Conservation (phyloP, 2,329 filamentous ascomycete genomes). For the Tolypocladium endophyticum region DNA sequence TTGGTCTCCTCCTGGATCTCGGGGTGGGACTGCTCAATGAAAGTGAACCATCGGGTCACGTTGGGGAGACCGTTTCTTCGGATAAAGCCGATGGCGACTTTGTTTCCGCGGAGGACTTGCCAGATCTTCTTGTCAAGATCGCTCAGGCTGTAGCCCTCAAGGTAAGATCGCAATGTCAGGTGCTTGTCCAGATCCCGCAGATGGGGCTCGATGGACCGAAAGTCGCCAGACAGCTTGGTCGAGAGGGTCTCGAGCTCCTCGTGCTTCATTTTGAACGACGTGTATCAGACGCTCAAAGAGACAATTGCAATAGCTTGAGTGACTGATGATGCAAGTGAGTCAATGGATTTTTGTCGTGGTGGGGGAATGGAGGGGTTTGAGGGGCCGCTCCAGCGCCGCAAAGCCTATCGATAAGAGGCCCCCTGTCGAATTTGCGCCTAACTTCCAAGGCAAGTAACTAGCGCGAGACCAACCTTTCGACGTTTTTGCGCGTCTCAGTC, state of each 20-base stretch:
- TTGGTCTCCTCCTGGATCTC: conserved; percentile 65
- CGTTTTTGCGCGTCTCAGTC: neutral
- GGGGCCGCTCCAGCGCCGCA: conserved; percentile 2
- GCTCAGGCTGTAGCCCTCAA: conserved; percentile 69
- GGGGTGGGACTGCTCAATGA: conserved; percentile 70
- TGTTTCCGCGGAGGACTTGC: conserved; percentile 73
- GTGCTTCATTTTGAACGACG: conserved; percentile 37
- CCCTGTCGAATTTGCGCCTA: conserved; percentile 9
- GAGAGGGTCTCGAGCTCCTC: conserved; percentile 44
- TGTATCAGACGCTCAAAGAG: neutral
- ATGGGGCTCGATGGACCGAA: conserved; percentile 69
- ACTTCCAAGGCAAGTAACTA: conserved; percentile 14
- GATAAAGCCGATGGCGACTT: conserved; percentile 70
- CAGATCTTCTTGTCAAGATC: conserved; percentile 74
- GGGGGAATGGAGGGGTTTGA: conserved; percentile 12
- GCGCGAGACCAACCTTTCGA: neutral
- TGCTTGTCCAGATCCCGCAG: conserved; percentile 76
- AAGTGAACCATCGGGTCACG: conserved; percentile 77
- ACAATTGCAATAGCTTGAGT: neutral
- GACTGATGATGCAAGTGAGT: conserved; percentile 7
- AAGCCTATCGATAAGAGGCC: conserved; percentile 12
- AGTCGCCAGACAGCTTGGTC: conserved; percentile 51
- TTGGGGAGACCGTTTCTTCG: conserved; percentile 70
- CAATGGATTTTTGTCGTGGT: conserved; percentile 14
- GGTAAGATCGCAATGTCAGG: conserved; percentile 75